Base-by-base conservation (phyloP, 2,329 filamentous ascomycete species). In the Boeremia exigua region DNA sequence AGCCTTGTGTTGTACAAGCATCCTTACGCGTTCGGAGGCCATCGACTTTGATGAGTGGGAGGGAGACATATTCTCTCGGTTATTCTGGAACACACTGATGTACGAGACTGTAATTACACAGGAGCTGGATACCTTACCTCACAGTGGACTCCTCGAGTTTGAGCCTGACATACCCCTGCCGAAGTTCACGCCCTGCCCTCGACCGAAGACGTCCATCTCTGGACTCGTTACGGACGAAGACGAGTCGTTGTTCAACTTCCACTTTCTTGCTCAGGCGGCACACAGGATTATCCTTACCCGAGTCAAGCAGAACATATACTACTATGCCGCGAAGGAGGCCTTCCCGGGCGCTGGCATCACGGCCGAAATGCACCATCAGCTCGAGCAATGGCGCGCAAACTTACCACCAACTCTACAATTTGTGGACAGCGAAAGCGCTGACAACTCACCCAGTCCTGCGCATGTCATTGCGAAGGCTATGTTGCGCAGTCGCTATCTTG, bases 61-160 rank as follows among this genome's bases (percentile, higher is more conserved):
- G 56, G 79, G 80, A 5, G 82, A 84, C 64, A 84, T 84, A 81
- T 79, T 84, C 55, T 81, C 81, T 2, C 75, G 82, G 15, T 74
- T 84, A 1, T 84, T 82, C 59, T 84, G 82, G 82, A 83, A 80
- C 53, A 81, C 80, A 14, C 72, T 83, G 39, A 82, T 84, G 80
- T 81, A 82, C 59, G 82, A 84, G 61, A 82, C 80, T 1, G 81
- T 84, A 48, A 78, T 84, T 11, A 80, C 81, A 0, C 82, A 84
- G 65, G 82, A 84, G 56, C 71, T 84, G 10, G 66, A 68, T 25
- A 78, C 81, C 56, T 74, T 84, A 8, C 82, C 82, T 3, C 72
- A 80, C 14, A 83, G 81, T 45, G 79, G 80, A 6, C 73, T 84
- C 33, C 75, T 79, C 14, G 77, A 79, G 12, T 81, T 81, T 15